phyloP scores from a whole-genome alignment of 495 filamentous ascomycete species.

The Neurospora hispaniola region DNA sequence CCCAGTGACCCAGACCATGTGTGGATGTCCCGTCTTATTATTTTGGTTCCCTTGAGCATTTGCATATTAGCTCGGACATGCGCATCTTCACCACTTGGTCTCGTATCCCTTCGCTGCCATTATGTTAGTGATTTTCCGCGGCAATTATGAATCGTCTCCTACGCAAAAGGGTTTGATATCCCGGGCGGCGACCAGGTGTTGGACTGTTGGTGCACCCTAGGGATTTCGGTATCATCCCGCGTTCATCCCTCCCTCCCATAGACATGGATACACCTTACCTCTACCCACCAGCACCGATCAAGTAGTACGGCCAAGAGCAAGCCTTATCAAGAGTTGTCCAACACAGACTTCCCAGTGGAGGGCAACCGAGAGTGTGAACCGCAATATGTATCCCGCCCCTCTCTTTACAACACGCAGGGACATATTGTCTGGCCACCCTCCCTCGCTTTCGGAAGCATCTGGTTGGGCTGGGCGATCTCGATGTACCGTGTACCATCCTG shows the following conservation, averaged over 20 bases:
- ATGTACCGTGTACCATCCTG: neutral
- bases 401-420: neutral
- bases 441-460: neutral
- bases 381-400: neutral
- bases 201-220: neutral
- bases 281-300: neutral
- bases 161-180: neutral
- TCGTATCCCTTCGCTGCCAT: neutral
- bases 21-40: neutral
- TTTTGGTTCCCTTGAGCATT: neutral
- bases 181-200: neutral
- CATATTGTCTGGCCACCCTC: neutral
- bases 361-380: neutral
- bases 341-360: neutral
- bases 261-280: neutral
- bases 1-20: neutral
- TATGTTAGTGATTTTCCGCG: neutral
- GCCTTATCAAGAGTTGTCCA: neutral
- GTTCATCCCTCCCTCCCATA: neutral
- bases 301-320: neutral
- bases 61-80: neutral
- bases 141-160: neutral
- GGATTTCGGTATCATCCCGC: neutral
- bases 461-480: neutral
- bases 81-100: neutral